These are phyloP conservation scores for Penicillium dipodomyicola DNA, from an alignment of 495 filamentous ascomycete species.

Conservation along the genomic window DNA sequence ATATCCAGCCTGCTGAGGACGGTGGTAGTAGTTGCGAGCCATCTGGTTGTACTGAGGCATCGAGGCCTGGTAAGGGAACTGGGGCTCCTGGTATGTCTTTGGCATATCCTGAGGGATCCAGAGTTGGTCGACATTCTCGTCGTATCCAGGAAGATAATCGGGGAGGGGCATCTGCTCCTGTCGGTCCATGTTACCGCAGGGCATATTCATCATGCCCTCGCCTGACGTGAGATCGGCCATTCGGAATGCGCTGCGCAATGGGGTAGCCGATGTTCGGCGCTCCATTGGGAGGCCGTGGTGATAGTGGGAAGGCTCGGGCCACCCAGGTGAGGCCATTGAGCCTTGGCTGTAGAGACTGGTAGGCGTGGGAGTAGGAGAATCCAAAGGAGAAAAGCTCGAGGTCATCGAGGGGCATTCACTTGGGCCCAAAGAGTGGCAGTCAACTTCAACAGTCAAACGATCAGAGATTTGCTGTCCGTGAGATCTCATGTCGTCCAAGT, in stretches of 20 bases:
- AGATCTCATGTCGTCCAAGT: conserved; percentile 42
- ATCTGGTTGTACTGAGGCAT: conserved; percentile 42
- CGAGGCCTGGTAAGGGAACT: conserved; percentile 36
- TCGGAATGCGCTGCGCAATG: conserved; percentile 41
- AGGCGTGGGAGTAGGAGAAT: conserved; percentile 46
- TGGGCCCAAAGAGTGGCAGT: conserved; percentile 43
- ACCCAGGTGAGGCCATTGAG: conserved; percentile 41
- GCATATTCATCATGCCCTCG: conserved; percentile 38
- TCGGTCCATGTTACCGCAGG: conserved; percentile 36
- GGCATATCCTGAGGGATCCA: conserved; percentile 42
- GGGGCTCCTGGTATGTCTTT: conserved; percentile 38
- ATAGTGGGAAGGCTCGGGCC: conserved; percentile 39
- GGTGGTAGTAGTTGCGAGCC: conserved; percentile 40
- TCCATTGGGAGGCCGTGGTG: conserved; percentile 37
- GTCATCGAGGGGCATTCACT: conserved; percentile 49
- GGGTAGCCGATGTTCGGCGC: conserved; percentile 34
- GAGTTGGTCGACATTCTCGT: conserved; percentile 46
- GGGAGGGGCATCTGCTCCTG: conserved; percentile 41
- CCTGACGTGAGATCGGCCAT: conserved; percentile 37
- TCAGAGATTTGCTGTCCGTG: conserved; percentile 41
- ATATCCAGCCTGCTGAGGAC: conserved; percentile 35
- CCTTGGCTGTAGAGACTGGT: conserved; percentile 46
- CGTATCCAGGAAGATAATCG: conserved; percentile 44
- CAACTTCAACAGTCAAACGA: conserved; percentile 45
- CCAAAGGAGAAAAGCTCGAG: conserved; percentile 46